These are phyloP conservation scores for Neurospora sublineolata DNA, from an alignment of 495 filamentous ascomycete genomes.

Conservation along the genomic window DNA sequence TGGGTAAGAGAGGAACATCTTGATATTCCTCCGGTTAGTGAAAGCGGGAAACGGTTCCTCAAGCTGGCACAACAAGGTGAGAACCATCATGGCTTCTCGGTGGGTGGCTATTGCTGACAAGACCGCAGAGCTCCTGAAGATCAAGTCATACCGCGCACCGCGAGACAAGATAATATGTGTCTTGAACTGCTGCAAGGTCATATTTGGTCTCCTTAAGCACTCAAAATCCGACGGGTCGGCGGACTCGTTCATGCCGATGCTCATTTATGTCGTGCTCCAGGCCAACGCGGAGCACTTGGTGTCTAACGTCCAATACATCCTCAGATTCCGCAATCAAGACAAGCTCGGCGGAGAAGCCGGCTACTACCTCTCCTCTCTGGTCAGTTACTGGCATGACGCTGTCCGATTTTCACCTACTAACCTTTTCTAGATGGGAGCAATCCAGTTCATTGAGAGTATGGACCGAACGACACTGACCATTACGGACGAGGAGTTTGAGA, in stretches of 20 bases:
- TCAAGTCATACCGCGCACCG: constrained; percentile 89
- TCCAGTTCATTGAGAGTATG: constrained; percentile 93
- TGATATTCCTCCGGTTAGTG: constrained; percentile 78
- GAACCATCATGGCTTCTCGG: constrained; percentile 4
- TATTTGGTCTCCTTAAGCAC: constrained; percentile 92
- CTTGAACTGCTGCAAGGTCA: constrained; percentile 97
- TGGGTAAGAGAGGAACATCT: constrained; percentile 93
- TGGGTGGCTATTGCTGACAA: constrained; percentile 18
- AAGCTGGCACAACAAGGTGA: constrained; percentile 76
- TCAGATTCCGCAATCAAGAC: constrained; percentile 93
- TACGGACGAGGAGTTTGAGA: constrained; percentile 87
- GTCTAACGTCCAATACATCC: constrained; percentile 96
- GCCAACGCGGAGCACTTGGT: constrained; percentile 91
- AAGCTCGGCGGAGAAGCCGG: constrained; percentile 93
- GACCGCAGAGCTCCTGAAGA: constrained; percentile 70
- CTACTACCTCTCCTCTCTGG: constrained; percentile 95
- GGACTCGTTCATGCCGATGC: constrained; percentile 87
- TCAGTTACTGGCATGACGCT: constrained; percentile 26
- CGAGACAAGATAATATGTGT: constrained; percentile 98
- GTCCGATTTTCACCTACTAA: constrained; percentile 2
- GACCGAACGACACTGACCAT: constrained; percentile 91
- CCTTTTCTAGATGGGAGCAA: constrained; percentile 67
- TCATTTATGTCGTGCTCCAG: constrained; percentile 92
- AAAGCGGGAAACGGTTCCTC: constrained; percentile 78
- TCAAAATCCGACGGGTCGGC: constrained; percentile 88